A percentile compares a stretch with the other conserved stretches of the same genome.
phyloP scores from a whole-genome alignment of 2,329 filamentous ascomycete genomes.

The Scytalidium lignicola region DNA sequence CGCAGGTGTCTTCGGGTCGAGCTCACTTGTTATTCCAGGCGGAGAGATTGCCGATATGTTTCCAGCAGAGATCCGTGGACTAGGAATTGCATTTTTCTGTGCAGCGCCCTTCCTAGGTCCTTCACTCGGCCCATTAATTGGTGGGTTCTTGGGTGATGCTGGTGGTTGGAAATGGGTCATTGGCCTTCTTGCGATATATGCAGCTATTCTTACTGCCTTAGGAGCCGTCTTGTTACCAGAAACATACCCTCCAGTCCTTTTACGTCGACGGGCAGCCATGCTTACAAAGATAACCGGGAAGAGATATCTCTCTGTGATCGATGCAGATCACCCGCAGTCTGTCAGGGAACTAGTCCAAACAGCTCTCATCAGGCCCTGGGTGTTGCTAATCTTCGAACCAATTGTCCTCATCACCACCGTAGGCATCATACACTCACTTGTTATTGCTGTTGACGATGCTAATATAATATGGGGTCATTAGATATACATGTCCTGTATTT shows the following conservation, averaged over 20 bases:
- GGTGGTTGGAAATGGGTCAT: conserved; percentile 55
- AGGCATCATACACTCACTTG: not conserved
- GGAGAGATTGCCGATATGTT: conserved; percentile 42
- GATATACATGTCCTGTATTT: conserved; percentile 56
- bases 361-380: conserved; percentile 52
- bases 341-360: conserved; percentile 41
- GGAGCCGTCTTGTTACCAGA: conserved; percentile 38
- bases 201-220: not conserved
- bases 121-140: conserved; percentile 55
- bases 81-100: conserved; percentile 55
- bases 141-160: conserved; percentile 51
- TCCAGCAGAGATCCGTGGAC: conserved; percentile 49
- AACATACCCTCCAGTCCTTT: conserved; percentile 52
- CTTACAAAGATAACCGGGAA: conserved; percentile 43
- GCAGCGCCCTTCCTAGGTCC: conserved; percentile 39
- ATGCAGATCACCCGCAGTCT: conserved; percentile 44
- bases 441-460: not conserved
- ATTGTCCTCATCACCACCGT: conserved; percentile 52
- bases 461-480: conserved; percentile 20
- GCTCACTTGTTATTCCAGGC: conserved; percentile 22
- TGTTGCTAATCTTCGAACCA: conserved; percentile 55
- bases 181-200: conserved; percentile 25
- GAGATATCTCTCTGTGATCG: not conserved
- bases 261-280: conserved; percentile 44
- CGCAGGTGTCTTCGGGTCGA: not conserved